Percentiles rank a stretch among this genome's conserved stretches.
These are phyloP conservation scores for Sordariomycetes sp. DNA, from an alignment of 2,329 filamentous ascomycete genomes.

Conservation along the genomic window DNA sequence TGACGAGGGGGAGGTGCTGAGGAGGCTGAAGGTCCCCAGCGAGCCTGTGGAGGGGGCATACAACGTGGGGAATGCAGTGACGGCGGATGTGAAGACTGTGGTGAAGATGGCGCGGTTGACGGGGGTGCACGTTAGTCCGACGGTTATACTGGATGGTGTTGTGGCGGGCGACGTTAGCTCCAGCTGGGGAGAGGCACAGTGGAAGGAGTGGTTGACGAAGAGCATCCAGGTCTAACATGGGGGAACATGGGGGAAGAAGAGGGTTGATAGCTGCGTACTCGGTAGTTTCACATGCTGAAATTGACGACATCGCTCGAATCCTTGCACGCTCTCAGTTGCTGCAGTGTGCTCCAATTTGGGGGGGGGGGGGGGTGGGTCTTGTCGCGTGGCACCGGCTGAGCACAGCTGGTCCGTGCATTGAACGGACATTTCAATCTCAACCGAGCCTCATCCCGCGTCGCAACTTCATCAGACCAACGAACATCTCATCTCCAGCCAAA, in stretches of 20 bases:
- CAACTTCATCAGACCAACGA: background rate
- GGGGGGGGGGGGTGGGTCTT: no score
- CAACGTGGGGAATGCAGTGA: conserved; percentile 75
- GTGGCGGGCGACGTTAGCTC: conserved; percentile 71
- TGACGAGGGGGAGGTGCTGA: conserved; percentile 58
- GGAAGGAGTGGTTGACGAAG: conserved; percentile 70
- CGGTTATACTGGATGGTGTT: conserved; percentile 78
- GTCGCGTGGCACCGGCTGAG: no score
- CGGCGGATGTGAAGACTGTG: conserved; percentile 73
- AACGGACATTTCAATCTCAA: background rate
- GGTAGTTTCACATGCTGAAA: background rate
- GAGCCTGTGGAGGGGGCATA: conserved; percentile 58
- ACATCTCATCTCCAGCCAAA: background rate
- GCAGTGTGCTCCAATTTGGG: no score
- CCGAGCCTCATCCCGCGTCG: background rate
- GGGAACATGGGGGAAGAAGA: background rate
- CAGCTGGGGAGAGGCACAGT: conserved; percentile 68
- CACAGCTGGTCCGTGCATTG: background rate
- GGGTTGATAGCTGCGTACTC: background rate
- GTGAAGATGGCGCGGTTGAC: conserved; percentile 71
- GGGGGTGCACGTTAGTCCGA: conserved; percentile 84
- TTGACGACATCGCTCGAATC: background rate
- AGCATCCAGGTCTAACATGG: background rate
- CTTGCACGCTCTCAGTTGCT: no score
- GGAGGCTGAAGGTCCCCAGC: conserved; percentile 57